Conservation (phyloP, 345 rosid species). For the Mangifera indica region DNA sequence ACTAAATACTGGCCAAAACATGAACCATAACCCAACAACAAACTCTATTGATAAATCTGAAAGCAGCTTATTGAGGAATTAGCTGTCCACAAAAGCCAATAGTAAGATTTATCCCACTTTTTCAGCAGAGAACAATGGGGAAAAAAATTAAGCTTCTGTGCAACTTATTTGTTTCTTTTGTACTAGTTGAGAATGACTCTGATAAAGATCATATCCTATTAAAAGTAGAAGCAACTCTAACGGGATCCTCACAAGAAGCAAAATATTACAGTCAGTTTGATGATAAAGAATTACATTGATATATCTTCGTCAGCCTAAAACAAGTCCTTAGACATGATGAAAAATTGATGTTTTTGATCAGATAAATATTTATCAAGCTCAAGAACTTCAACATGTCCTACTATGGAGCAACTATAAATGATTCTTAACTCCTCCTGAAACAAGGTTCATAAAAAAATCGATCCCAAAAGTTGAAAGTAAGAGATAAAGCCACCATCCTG, state of each 20-base stretch:
- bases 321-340: constrained; percentile 2
- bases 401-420: background rate
- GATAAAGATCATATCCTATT: background rate
- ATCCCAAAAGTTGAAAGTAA: background rate
- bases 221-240: background rate
- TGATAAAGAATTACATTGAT: constrained; percentile 10
- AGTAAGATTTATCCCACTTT: background rate
- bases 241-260: constrained; percentile 7
- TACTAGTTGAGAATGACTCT: background rate
- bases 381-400: background rate
- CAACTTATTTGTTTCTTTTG: background rate
- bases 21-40: background rate
- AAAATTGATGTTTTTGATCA: background rate
- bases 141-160: background rate
- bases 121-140: background rate
- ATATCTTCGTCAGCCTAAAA: background rate
- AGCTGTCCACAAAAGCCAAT: background rate
- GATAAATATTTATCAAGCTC: background rate
- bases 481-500: background rate
- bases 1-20: background rate
- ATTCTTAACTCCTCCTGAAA: background rate
- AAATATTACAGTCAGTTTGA: constrained; percentile 14
- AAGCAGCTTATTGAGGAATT: background rate
- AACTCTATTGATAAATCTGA: background rate
- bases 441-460: background rate